Percentiles rank a stretch among this genome's conserved stretches.
Evolutionary conservation across 1,139 yeast species (phyloP).

Genomic region (Pichia sp.): DNA sequence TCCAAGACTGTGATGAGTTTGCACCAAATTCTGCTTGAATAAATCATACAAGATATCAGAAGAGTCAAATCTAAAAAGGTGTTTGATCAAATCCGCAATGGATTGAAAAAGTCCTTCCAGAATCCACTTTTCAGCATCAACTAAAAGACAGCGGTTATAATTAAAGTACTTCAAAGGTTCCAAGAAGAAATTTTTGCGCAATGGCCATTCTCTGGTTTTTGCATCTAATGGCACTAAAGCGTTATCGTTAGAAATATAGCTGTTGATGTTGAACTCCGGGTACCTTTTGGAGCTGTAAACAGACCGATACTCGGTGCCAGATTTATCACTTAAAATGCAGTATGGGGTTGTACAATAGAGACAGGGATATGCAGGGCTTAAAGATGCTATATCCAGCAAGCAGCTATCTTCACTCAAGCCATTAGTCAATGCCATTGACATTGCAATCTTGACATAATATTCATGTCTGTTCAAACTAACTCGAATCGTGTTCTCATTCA

Average conservation of each 20-base stretch:
- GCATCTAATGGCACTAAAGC: not conserved
- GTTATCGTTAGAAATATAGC: not conserved
- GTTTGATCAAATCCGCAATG: not conserved
- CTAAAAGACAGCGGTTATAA: conserved; percentile 1
- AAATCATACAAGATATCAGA: not conserved
- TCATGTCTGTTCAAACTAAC: conserved; percentile 16
- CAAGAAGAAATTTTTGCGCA: not conserved
- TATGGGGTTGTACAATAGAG: conserved; percentile 9
- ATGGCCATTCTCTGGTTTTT: not conserved
- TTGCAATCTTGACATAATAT: conserved; percentile 9
- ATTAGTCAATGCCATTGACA: conserved; percentile 3
- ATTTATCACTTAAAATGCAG: not conserved
- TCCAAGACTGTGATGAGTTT: not conserved
- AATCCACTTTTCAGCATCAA: conserved; percentile 4
- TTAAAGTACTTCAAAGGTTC: conserved; percentile 2
- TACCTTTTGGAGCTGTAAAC: conserved; percentile 4
- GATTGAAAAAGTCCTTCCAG: conserved; percentile 8
- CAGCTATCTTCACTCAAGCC: not conserved
- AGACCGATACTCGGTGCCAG: conserved; percentile 2
- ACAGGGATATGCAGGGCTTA: conserved; percentile 6
- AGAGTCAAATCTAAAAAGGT: not conserved
- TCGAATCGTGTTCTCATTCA: conserved; percentile 5
- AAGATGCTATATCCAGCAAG: conserved; percentile 2
- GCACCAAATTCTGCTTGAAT: not conserved
- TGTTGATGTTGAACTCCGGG: not conserved